These are phyloP conservation scores for Colletotrichum sp. DNA, from an alignment of 2,329 filamentous ascomycete genomes.

Conservation along the genomic window DNA sequence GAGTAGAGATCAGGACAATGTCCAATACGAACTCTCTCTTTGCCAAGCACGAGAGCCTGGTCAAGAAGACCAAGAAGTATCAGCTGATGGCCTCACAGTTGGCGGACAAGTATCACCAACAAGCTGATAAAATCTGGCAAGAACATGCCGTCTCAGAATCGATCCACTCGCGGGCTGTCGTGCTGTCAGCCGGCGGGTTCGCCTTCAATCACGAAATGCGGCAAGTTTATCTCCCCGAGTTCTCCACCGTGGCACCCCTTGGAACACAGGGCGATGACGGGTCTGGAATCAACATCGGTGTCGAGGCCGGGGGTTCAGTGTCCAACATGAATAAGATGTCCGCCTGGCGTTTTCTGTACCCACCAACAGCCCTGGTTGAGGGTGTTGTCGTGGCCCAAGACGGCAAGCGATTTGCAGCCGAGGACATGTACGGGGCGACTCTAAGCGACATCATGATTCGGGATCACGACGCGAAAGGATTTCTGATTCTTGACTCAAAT, in stretches of 20 bases:
- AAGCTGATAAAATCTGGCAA: background rate
- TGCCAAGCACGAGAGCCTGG: background rate
- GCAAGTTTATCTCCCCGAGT: background rate
- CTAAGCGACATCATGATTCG: slow-evolving; percentile 11
- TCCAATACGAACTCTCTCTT: background rate
- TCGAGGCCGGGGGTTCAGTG: background rate
- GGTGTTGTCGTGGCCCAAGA: slow-evolving; percentile 7
- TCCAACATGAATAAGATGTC: slow-evolving; percentile 12
- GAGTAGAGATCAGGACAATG: background rate
- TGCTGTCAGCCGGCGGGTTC: slow-evolving; percentile 17
- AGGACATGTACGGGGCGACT: slow-evolving; percentile 10
- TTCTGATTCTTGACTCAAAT: slow-evolving; percentile 16
- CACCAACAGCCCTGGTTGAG: slow-evolving; percentile 9
- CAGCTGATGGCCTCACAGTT: background rate
- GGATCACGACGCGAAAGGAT: background rate
- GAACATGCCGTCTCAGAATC: background rate
- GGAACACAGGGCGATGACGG: slow-evolving; percentile 17
- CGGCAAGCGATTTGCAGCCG: background rate
- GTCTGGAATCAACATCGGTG: slow-evolving; percentile 12
- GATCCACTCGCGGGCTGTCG: background rate
- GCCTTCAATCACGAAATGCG: slow-evolving; percentile 8
- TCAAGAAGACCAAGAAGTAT: background rate
- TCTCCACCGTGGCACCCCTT: background rate
- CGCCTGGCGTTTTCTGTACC: slow-evolving; percentile 12
- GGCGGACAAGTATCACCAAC: background rate